Evolutionary conservation across 495 filamentous ascomycete genomes (phyloP), one percentile per base, ranked within the genome.

Genomic region (Hypoxylon perforatum): DNA sequence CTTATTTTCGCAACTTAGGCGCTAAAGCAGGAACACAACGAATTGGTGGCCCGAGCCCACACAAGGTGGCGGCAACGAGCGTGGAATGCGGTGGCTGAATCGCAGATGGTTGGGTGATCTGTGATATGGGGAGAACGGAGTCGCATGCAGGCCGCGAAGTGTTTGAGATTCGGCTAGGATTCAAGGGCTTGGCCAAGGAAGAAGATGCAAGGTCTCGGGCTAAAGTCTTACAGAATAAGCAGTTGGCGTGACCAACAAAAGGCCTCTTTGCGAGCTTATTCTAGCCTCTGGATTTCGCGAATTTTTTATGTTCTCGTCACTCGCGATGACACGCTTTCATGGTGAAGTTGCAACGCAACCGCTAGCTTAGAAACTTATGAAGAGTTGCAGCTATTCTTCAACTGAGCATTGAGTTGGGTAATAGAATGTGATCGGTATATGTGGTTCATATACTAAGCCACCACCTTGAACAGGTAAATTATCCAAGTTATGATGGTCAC

Each of bases 121-220:
- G 36, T 42, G 61, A 65, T 55, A 56, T 65, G 62, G 62, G 53
- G 60, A 65, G 38, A 41, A 70, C 62, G 67, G 62, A 70, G 67
- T 70, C 19, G 54, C 61, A 69, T 64, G 65, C 47, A 51, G 46
- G 51, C 33, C 28, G 56, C 62, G 57, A 55, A 23, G 62, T 59
- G 67, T 70, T 70, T 70, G 67, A 66, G 67, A 66, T 70, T 62
- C 22, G 48, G 35, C 67, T 62, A 14, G 67, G 62, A 66, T 70
- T 42, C 42, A 25, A 66, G 38, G 38, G 57, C 41, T 54, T 41
- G n/a, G 61, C 67, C 67, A 65, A 66, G 61, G 17, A 63, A 52
- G 53, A 63, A 63, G 53, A 69, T 57, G 60, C 44, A 51, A 57
- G 48, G 51, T 57, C 51, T 57, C 36, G 35, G 59, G 35, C 52